These are phyloP conservation scores for Fomitopsis schrenkii DNA, from an alignment of 1,284 basidiomycete species.

Conservation along the genomic window DNA sequence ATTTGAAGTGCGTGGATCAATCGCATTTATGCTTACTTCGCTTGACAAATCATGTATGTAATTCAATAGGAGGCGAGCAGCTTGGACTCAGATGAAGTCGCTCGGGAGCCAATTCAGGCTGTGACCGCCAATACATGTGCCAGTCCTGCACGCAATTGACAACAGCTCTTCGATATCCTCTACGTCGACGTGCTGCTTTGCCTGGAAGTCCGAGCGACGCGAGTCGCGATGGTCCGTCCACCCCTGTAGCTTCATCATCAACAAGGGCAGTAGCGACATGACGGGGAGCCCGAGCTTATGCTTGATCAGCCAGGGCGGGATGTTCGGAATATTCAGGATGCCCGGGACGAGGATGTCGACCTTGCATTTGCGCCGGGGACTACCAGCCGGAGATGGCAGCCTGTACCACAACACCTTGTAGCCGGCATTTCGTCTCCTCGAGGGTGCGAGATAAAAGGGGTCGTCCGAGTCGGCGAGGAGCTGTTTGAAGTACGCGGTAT, in stretches of 20 bases:
- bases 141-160: slow-evolving; percentile 12
- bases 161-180: slow-evolving; percentile 24
- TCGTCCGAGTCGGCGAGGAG: slow-evolving; percentile 14
- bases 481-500: slow-evolving; percentile 23
- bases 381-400: slow-evolving; percentile 6
- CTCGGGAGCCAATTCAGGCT: slow-evolving; percentile 4
- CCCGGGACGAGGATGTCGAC: slow-evolving; percentile 33
- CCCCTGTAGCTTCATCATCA: slow-evolving; percentile 32
- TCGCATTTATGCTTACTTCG: too few relatives aligned
- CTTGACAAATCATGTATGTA: too few relatives aligned
- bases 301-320: slow-evolving; percentile 17
- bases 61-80: not conserved
- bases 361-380: slow-evolving; percentile 4
- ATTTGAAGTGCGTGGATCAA: too few relatives aligned
- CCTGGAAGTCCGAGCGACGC: slow-evolving; percentile 14
- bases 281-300: slow-evolving; percentile 19
- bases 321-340: slow-evolving; percentile 25
- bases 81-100: slow-evolving; percentile 5
- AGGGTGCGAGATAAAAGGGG: slow-evolving; percentile 23
- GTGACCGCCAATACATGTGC: not conserved
- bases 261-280: slow-evolving; percentile 25
- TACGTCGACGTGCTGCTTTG: slow-evolving; percentile 27
- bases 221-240: slow-evolving; percentile 30
- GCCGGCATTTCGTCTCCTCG: slow-evolving; percentile 17
- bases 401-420: slow-evolving; percentile 29